Percentiles rank a stretch among this genome's conserved stretches.
Conservation (phyloP, 768 basidiomycete genomes). For the Tricholoma saponaceum region DNA sequence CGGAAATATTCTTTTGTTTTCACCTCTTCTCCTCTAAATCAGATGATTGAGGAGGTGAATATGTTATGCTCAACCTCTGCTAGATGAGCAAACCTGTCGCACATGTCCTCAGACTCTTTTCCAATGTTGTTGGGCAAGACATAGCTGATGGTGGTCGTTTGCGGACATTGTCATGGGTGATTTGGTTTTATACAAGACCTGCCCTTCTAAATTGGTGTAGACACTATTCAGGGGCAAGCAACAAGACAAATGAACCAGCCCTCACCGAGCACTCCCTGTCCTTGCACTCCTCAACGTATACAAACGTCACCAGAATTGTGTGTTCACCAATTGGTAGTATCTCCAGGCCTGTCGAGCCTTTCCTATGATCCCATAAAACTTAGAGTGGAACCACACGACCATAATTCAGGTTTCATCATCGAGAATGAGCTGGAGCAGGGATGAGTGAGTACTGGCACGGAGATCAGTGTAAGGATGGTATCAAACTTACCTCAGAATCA, state of each 20-base stretch:
- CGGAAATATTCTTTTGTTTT: slow-evolving; percentile 8
- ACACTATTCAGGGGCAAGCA: slow-evolving; percentile 12
- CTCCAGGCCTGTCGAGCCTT: too few species aligned
- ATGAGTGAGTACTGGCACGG: too few species aligned
- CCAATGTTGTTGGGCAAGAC: slow-evolving; percentile 8
- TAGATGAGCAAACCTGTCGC: slow-evolving; percentile 8
- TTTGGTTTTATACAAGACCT: slow-evolving; percentile 18
- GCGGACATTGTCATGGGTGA: slow-evolving; percentile 1
- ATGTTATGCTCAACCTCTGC: slow-evolving; percentile 7
- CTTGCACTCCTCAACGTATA: too few species aligned
- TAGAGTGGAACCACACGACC: background rate
- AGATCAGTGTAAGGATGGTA: too few species aligned
- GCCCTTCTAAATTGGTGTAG: slow-evolving; percentile 19
- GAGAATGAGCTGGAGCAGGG: too few species aligned
- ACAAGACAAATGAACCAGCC: too few species aligned
- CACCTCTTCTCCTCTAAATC: slow-evolving; percentile 4
- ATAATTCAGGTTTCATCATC: background rate
- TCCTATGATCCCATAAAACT: background rate
- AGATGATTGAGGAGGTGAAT: slow-evolving; percentile 8
- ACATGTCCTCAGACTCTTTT: slow-evolving; percentile 2
- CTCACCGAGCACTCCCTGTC: too few species aligned
- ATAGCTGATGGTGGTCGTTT: slow-evolving; percentile 5
- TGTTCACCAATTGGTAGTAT: too few species aligned
- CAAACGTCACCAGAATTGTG: too few species aligned
- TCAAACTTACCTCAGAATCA: too few species aligned